These are phyloP conservation scores for Curvularia spicifera DNA, from an alignment of 2,329 filamentous ascomycete genomes.

Conservation along the genomic window DNA sequence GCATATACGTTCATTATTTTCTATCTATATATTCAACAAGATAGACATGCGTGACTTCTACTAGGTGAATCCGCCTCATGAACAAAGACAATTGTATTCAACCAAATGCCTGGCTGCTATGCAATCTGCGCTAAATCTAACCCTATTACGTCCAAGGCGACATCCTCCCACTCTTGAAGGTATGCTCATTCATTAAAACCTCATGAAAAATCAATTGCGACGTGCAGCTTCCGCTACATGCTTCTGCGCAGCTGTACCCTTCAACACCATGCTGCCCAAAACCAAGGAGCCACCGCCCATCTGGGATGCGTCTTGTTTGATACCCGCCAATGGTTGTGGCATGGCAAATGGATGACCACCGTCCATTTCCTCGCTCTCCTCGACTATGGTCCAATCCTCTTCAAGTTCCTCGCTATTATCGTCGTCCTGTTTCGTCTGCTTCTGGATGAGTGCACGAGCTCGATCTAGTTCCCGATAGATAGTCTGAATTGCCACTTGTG, in stretches of 20 bases:
- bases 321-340: constrained; percentile 29
- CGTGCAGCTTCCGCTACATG: constrained; percentile 28
- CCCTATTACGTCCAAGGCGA: constrained; percentile 6
- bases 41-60: neutral
- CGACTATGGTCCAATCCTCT: constrained; percentile 92
- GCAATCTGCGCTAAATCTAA: constrained; percentile 4
- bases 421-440: constrained; percentile 51
- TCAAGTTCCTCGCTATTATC: constrained; percentile 66
- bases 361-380: constrained; percentile 58
- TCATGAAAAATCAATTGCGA: constrained; percentile 25
- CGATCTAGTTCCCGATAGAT: constrained; percentile 97
- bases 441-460: constrained; percentile 80
- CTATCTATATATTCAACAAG: neutral
- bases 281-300: constrained; percentile 33
- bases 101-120: neutral
- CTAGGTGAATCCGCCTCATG: neutral
- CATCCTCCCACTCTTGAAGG: constrained; percentile 12
- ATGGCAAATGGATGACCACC: constrained; percentile 29
- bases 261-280: constrained; percentile 43
- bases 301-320: constrained; percentile 32
- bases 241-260: constrained; percentile 31
- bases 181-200: constrained; percentile 9
- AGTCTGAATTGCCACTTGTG: constrained; percentile 86
- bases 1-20: too few species aligned
- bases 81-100: neutral